Conservation (phyloP, 2,329 filamentous ascomycete species). For the Claviceps sp. region DNA sequence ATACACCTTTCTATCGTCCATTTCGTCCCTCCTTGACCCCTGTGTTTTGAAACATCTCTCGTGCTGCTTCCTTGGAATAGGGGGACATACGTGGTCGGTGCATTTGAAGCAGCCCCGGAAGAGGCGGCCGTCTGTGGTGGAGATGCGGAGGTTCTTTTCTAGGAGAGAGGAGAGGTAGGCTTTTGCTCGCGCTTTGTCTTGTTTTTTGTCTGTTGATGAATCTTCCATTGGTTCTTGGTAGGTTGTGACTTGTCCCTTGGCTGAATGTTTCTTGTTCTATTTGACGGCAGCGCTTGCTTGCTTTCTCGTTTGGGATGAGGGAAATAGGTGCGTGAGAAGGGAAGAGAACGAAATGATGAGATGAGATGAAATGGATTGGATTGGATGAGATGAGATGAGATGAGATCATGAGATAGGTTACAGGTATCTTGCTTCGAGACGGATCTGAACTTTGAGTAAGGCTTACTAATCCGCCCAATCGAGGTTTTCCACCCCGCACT, state of each 20-base stretch:
- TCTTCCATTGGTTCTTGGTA: no score
- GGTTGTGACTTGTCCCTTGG: no score
- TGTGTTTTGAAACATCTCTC: not conserved
- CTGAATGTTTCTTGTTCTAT: no score
- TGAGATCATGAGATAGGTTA: no score
- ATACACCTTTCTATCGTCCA: not conserved
- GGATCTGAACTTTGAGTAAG: no score
- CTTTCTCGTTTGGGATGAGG: no score
- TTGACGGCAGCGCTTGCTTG: not conserved
- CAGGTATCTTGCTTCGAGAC: no score
- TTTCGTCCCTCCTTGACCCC: not conserved
- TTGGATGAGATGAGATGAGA: not conserved
- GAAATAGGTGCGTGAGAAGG: no score
- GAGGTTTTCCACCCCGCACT: no score
- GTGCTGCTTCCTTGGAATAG: not conserved
- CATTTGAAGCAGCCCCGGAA: conserved; percentile 90
- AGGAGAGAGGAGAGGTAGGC: conserved; percentile 52
- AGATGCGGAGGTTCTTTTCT: conserved; percentile 65
- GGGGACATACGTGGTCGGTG: conserved; percentile 65
- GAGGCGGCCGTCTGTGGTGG: conserved; percentile 70
- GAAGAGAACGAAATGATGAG: no score
- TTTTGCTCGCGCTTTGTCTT: conserved; percentile 39
- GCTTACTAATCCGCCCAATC: no score
- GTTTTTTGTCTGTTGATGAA: not conserved
- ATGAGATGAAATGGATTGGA: not conserved